phyloP scores from a whole-genome alignment of 23 red algal species.

The Pyropia yezoensis region DNA sequence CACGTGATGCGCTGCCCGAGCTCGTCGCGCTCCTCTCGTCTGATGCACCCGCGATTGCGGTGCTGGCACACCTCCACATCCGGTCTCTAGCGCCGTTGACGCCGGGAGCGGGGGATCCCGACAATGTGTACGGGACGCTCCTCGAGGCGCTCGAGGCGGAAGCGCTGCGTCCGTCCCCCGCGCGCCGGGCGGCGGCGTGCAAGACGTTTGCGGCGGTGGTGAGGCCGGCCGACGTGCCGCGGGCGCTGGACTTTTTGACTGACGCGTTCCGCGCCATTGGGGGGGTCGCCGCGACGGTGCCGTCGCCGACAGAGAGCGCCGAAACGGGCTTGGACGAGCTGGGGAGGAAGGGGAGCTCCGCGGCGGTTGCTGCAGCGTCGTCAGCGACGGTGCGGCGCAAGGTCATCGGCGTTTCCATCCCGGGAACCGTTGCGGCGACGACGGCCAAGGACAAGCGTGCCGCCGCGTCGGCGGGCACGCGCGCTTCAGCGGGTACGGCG shows the following conservation, averaged over 20 bases:
- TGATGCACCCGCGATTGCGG: conserved; percentile 36
- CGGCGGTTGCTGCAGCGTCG: conserved; percentile 3
- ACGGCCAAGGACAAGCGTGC: too few relatives aligned
- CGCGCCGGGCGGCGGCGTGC: conserved; percentile 43
- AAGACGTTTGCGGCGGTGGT: conserved; percentile 52
- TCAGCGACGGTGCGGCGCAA: neutral
- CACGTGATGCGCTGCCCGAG: conserved; percentile 28
- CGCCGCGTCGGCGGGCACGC: too few relatives aligned
- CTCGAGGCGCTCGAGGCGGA: conserved; percentile 54
- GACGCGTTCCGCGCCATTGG: conserved; percentile 56
- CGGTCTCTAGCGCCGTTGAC: conserved; percentile 31
- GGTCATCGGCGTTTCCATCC: too few relatives aligned
- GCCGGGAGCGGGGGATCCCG: neutral
- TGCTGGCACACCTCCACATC: conserved; percentile 61
- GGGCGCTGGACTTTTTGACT: conserved; percentile 43
- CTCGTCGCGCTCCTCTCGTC: conserved; percentile 37
- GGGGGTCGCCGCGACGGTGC: conserved; percentile 27
- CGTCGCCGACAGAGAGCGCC: neutral
- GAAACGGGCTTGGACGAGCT: neutral
- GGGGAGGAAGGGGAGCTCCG: neutral
- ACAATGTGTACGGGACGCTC: conserved; percentile 27
- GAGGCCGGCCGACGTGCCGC: conserved; percentile 11
- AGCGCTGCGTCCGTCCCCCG: conserved; percentile 17
- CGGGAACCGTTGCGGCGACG: too few relatives aligned
- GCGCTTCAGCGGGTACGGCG: too few relatives aligned